Base-by-base conservation (phyloP, 257 asterid genomes). In the Linaria vulgaris region DNA sequence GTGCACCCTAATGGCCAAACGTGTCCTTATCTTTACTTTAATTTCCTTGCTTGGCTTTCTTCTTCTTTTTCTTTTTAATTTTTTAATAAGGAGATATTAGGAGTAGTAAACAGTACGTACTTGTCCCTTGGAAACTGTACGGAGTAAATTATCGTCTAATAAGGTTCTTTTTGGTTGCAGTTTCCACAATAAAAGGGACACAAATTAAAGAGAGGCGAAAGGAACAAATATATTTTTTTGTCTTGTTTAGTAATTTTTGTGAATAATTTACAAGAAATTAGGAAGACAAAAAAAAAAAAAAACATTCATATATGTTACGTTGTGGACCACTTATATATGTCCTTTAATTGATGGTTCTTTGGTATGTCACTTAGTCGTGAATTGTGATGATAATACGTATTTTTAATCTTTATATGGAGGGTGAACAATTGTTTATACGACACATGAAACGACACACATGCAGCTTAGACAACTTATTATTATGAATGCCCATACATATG, bases 71-170 rank as follows among this genome's bases (percentile, higher is more conserved):
- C 2, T 12, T 15, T 2, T 12, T 5, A 9, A 43, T 12, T 15
- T 17, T 56, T 6, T 16, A 57, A 13, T 55, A n/a, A 12, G 8
- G 13, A 30, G 4, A 27, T 27, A 27, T 27, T 27, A 27, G 3
- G 34, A 27, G 3, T 27, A 2, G 4, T 27, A 9, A 55, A 8
- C 15, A 13, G 45, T 8, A 15, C 19, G 31, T 41, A 13, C 17
- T 6, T 20, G 63, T 48, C 46, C 47, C 27, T 31, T 17, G 61
- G 46, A 30, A 22, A 10, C 19, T 58, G 63, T 39, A 58, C 27
- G 63, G 63, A 58, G 13, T 12, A 20, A 48, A 6, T 0, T 48
- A 0, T 47, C 0, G 25, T 48, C 13, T 48, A 14, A n/a, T n/a
- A n/a, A 7, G 34, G n/a, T 30, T 55, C 14, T 54, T 54, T 24